Evolutionary conservation across 768 basidiomycete genomes (phyloP).

Genomic region (Lactarius evosmus): DNA sequence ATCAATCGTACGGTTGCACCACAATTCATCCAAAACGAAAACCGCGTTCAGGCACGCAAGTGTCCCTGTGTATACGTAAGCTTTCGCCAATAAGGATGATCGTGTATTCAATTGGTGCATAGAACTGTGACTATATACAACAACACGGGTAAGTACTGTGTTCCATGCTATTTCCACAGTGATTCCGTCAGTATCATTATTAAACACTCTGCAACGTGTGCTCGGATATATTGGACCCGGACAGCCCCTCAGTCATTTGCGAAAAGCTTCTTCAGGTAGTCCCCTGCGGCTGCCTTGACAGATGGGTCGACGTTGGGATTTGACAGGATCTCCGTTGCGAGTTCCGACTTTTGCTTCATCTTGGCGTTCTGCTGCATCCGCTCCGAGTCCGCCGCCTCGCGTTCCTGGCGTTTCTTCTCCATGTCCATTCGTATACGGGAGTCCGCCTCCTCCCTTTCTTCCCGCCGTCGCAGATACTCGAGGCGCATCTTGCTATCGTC

Average conservation of each 20-base stretch:
- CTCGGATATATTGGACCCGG: neutral
- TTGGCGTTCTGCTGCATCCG: conserved; percentile 48
- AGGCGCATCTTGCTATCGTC: conserved; percentile 69
- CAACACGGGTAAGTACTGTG: conserved; percentile 9
- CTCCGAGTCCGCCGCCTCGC: conserved; percentile 56
- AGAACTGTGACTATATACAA: conserved; percentile 10
- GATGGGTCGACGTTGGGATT: conserved; percentile 56
- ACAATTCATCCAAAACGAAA: conserved; percentile 11
- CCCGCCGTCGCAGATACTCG: conserved; percentile 62
- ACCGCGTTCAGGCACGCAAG: conserved; percentile 10
- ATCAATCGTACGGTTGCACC: conserved; percentile 9
- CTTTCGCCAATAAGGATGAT: neutral
- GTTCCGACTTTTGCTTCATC: conserved; percentile 59
- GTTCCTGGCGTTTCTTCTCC: conserved; percentile 52
- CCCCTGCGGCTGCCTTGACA: conserved; percentile 63
- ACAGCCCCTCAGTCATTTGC: conserved; percentile 36
- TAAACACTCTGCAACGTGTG: neutral
- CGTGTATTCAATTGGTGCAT: too few relatives aligned
- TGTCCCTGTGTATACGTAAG: neutral
- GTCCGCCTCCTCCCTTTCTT: conserved; percentile 68
- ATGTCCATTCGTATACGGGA: conserved; percentile 48
- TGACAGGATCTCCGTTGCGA: conserved; percentile 64
- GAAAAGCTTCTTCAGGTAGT: conserved; percentile 70
- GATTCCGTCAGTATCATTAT: conserved; percentile 16
- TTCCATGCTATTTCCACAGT: conserved; percentile 10